Base-by-base conservation (phyloP, 164 flowering plant genomes). In the Nymphaea colorata region DNA sequence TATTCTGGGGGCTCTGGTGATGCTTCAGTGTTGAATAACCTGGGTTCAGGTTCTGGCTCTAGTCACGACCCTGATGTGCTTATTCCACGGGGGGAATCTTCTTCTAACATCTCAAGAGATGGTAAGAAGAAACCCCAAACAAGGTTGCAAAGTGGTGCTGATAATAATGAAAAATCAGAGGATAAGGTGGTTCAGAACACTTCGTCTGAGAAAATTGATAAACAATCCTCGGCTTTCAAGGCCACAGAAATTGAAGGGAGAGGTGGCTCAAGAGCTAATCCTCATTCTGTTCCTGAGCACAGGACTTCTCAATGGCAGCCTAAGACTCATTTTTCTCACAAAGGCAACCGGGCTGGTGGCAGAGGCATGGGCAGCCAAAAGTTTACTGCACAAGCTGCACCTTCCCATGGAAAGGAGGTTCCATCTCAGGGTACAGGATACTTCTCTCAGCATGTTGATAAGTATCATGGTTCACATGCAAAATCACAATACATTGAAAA, bases 251-350 rank as follows among this genome's bases (percentile, higher is more conserved):
- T 55, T n/a, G 92, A 82, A 51, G 71, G 71, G 68, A 60, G 72
- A 70, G 70, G 62, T 62, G 68, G 67, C 71, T 64, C 66, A 3
- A 82, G 77, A 77, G 3, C 53, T 61, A 92, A 82, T 67, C 79
- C 47, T 65, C 82, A 76, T 45, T 75, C 61, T 47, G 73, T n/a
- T 68, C 80, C 74, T 36, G 90, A 84, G 59, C 81, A 78, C 6
- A 41, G 76, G 4, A 59, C 80, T 57, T 76, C 94, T 71, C 93
- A 89, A 14, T 89, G 97, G 97, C 90, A 89, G 76, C 93, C 97
- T 44, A 94, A 90, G 70, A 70, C 86, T 47, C 90, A 82, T 41
- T 75, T 1, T 66, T 69, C 11, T 67, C 75, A 62, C 78, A 77
- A 72, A 80, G 76, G 36, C 76, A 79, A n/a, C 84, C 77, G 73